Evolutionary conservation across 352 stramenopile species (phyloP), one percentile per base, ranked within the genome.

Genomic region (Pythium brassicae): DNA sequence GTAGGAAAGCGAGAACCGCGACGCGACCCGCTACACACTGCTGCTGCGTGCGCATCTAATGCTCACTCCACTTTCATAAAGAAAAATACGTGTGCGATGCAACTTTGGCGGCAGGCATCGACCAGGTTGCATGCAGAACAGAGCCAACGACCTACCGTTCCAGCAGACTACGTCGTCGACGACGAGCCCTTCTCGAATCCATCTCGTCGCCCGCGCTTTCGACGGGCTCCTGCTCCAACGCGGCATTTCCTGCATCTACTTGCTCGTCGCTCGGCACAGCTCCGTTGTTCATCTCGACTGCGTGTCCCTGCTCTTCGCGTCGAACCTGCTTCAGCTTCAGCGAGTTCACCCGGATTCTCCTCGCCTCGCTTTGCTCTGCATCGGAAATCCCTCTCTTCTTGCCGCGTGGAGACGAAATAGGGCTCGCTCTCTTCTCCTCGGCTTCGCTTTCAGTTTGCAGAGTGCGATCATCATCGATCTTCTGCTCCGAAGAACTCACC

Each of bases 151-250:
- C n/a, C n/a, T 42, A 32, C 12, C 23, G 26, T 14, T 42, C 20
- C 22, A 64, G 43, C 48, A 58, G 26, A 55, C 59, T 58, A 49
- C 61, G 62, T 22, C 74, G 63, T 47, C 70, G 68, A 25, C 61
- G 55, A 22, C 64, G 71, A 35, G 48, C 65, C 67, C 64, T 63
- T 53, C 61, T 55, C 46, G 67, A 66, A 35, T 73, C 55, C 49
- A 76, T 69, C 4, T 65, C 46, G 12, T 82, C 63, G 5, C 76
- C 54, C 42, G 11, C 19, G 42, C 7, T 14, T 37, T 27, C 9
- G n/a, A 26, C n/a, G 22, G 42, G 42, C 9, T 11, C n/a, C 42
- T 47, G 42, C 8, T 25, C 40, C 40, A 7, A 5, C 10, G 42
- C 6, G 10, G n/a, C 14, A 47, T 15, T 15, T 6, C 9, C n/a